These are phyloP conservation scores for Phytophthora vignae DNA, from an alignment of 352 stramenopile species.

Conservation along the genomic window DNA sequence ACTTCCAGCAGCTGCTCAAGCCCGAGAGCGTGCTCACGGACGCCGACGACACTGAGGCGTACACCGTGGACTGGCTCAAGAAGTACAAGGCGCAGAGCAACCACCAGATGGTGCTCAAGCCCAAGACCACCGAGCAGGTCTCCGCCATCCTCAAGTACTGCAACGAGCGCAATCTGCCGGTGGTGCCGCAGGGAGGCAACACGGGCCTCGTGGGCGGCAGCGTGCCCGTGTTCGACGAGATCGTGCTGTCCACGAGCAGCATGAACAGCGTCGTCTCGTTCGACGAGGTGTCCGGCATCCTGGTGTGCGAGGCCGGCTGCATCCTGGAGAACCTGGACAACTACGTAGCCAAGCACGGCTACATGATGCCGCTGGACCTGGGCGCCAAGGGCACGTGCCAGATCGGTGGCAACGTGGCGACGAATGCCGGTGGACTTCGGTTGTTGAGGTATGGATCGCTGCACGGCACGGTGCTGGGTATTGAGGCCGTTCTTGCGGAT, in stretches of 20 bases:
- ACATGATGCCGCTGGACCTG: slow-evolving; percentile 96
- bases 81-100: slow-evolving; percentile 77
- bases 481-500: slow-evolving; percentile 95
- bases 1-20: slow-evolving; percentile 71
- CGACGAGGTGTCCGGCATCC: slow-evolving; percentile 86
- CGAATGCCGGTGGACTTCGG: slow-evolving; percentile 96
- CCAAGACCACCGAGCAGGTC: slow-evolving; percentile 89
- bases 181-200: slow-evolving; percentile 97
- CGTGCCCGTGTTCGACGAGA: slow-evolving; percentile 92
- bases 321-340: slow-evolving; percentile 95
- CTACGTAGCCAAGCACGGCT: slow-evolving; percentile 84
- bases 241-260: slow-evolving; percentile 92
- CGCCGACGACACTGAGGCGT: slow-evolving; percentile 71
- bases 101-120: slow-evolving; percentile 86
- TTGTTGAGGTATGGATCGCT: slow-evolving; percentile 95
- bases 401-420: slow-evolving; percentile 97
- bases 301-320: slow-evolving; percentile 92
- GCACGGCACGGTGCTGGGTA: slow-evolving; percentile 93
- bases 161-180: slow-evolving; percentile 83
- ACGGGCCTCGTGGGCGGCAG: slow-evolving; percentile 96
- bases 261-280: slow-evolving; percentile 95
- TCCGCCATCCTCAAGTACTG: slow-evolving; percentile 94
- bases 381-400: slow-evolving; percentile 98
- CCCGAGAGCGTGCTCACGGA: slow-evolving; percentile 74
- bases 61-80: slow-evolving; percentile 86